Conservation (phyloP, 352 stramenopile species). For the Globisporangium cederbergense region DNA sequence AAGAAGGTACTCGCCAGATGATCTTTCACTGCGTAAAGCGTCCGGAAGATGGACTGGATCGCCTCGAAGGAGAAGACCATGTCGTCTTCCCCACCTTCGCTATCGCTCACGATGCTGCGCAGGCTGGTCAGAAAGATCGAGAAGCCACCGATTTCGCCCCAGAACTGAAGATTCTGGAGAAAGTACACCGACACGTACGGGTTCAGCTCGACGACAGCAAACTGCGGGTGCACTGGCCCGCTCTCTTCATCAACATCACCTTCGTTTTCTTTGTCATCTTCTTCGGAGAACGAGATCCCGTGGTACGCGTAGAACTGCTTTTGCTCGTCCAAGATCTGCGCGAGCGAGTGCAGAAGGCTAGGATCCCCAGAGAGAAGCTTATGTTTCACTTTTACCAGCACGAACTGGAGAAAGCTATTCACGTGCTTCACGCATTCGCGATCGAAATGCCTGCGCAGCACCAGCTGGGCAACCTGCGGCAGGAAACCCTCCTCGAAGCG, state of each 20-base stretch:
- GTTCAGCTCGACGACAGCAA: constrained; percentile 8
- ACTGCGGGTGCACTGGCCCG: background rate
- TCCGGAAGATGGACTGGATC: constrained; percentile 47
- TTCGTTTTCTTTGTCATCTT: background rate
- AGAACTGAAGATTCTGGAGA: constrained; percentile 47
- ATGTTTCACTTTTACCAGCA: constrained; percentile 27
- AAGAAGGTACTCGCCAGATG: constrained; percentile 44
- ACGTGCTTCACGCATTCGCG: constrained; percentile 25
- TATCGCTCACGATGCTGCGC: constrained; percentile 10
- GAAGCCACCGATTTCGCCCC: constrained; percentile 54
- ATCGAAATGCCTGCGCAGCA: constrained; percentile 38
- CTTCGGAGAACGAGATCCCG: background rate
- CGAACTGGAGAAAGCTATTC: constrained; percentile 50
- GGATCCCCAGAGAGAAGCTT: constrained; percentile 35
- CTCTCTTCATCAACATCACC: constrained; percentile 4
- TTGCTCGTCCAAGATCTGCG: constrained; percentile 56
- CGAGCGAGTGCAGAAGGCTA: constrained; percentile 39
- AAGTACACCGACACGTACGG: constrained; percentile 39
- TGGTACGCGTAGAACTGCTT: constrained; percentile 56
- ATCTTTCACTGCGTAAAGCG: constrained; percentile 62
- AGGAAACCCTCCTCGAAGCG: constrained; percentile 52
- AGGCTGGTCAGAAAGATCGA: constrained; percentile 43
- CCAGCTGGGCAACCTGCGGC: constrained; percentile 50
- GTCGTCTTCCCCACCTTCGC: constrained; percentile 11
- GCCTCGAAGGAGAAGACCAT: constrained; percentile 46